Base-by-base conservation (phyloP, 2,329 filamentous ascomycete genomes). In the Lecanoromycetidae sp. region DNA sequence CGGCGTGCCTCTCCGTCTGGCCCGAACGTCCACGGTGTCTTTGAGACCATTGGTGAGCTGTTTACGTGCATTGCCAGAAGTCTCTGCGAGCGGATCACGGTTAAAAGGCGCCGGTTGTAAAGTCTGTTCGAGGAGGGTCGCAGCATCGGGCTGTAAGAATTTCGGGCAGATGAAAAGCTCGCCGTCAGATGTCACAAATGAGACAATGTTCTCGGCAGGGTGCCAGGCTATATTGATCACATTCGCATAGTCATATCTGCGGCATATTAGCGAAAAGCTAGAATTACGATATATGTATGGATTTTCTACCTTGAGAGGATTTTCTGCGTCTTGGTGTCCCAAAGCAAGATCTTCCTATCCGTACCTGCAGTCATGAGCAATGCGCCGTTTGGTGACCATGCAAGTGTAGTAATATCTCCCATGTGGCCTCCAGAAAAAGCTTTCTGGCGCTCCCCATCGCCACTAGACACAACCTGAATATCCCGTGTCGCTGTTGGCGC, bases 361-460 rank as follows among this genome's bases (percentile, higher is more conserved):
- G 77, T 78, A 52, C 70, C 78, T 13, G 81, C 79, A 15, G 78
- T 79, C 8, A 80, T 87, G 19, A 98, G 71, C 57, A 98, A 71
- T 1, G 88, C 85, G 32, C 91, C 91, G 60, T 98, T 98, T 1
- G 87, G 87, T 12, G 90, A 94, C 91, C 91, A 98, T 29, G 84
- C 80, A 29, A 93, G 67, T 2, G 88, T 84, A 0, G 87, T 94
- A 49, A 98, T 82, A 55, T 93, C 84, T 15, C 81, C 82, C 34
- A 79, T 79, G 60, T 96, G 91, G 0, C 83, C 87, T 25, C 80
- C 79, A 6, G 79, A 69, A 61, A 98, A 98, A 0, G 71, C 67
- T 51, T 83, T 77, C 62, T 96, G 87, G 55, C 83, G 82, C 60
- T 87, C 84, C 84, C 90, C 95, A 61, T 95, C 87, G 44, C 78